These are phyloP conservation scores for Letharia lupina DNA, from an alignment of 495 filamentous ascomycete genomes.

Conservation along the genomic window DNA sequence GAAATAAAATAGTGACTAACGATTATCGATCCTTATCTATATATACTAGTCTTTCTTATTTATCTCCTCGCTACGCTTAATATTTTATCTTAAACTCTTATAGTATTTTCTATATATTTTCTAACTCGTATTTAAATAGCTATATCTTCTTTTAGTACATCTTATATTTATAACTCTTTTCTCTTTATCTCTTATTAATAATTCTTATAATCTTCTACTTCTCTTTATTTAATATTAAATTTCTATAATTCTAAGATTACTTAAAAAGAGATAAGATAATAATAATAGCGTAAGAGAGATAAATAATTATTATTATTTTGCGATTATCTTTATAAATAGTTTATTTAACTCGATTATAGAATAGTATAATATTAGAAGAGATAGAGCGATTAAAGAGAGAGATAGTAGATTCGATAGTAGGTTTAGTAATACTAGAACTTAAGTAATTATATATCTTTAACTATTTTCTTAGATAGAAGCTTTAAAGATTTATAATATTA, in stretches of 20 bases:
- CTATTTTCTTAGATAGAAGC: slow-evolving; percentile 10
- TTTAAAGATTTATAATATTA: slow-evolving; percentile 13
- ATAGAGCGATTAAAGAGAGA: neutral
- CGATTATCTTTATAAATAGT: slow-evolving; percentile 6
- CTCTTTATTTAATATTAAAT: slow-evolving; percentile 3
- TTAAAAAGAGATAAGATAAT: neutral
- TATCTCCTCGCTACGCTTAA: neutral
- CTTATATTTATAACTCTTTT: slow-evolving; percentile 14
- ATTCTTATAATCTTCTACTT: slow-evolving; percentile 5
- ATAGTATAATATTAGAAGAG: neutral
- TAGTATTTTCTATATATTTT: slow-evolving; percentile 8
- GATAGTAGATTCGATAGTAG: neutral
- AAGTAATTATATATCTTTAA: slow-evolving; percentile 14
- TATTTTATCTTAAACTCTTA: neutral
- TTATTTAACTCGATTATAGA: neutral
- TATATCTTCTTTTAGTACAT: slow-evolving; percentile 10
- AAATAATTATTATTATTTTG: neutral
- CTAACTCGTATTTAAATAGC: slow-evolving; percentile 6
- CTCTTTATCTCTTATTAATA: neutral
- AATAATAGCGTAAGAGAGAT: neutral
- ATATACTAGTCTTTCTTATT: neutral
- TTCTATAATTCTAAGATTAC: neutral
- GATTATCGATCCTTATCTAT: neutral
- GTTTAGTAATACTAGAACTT: too few relatives aligned
- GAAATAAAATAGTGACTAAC: neutral